Base-by-base conservation (phyloP, 148 eudicot genomes). In the Rhododendron kiyosumense region DNA sequence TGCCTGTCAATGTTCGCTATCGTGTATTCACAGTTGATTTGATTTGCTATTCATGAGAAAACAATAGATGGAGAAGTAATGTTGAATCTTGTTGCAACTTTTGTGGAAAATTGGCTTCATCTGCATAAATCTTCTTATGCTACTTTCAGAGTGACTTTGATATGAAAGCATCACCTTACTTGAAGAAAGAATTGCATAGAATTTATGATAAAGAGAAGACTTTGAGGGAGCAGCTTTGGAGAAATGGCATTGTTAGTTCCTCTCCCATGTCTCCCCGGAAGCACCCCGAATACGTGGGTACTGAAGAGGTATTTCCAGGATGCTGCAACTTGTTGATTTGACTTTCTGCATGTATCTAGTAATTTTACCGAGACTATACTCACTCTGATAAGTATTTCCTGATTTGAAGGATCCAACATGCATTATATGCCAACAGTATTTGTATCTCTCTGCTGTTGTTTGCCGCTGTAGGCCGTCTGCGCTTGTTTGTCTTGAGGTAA, bases 171-270 rank as follows among this genome's bases (percentile, higher is more conserved):
- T 90, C 91, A 30, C 91, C 91, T 65, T 97, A 93, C 92, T 85
- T 97, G 88, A 93, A 87, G 46, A 90, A 92, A 82, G 99, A 97
- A 89, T 87, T 97, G 87, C 87, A 65, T 75, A 92, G 98, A 88
- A 92, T 95, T 71, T 93, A 92, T 85, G 86, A 90, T 63, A 92
- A 94, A 83, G 99, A 97, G 87, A 97, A 91, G 87, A 84, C 73
- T 74, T 94, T 94, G 92, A 97, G 98, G 88, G 99, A 92, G 90
- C 84, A 83, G 84, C 98, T 97, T 85, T 97, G 99, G 99, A 94
- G 88, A 90, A 94, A 92, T 90, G 99, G 99, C 63, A 89, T 95
- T 82, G 88, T 95, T 34, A 89, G 87, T 87, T 94, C 96, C 87
- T 91, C 93, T 86, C 91, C 92, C 59, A 92, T 95, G 99, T 84